These are phyloP conservation scores for Colletotrichum agaves DNA, from an alignment of 2,329 filamentous ascomycete species.

Conservation along the genomic window DNA sequence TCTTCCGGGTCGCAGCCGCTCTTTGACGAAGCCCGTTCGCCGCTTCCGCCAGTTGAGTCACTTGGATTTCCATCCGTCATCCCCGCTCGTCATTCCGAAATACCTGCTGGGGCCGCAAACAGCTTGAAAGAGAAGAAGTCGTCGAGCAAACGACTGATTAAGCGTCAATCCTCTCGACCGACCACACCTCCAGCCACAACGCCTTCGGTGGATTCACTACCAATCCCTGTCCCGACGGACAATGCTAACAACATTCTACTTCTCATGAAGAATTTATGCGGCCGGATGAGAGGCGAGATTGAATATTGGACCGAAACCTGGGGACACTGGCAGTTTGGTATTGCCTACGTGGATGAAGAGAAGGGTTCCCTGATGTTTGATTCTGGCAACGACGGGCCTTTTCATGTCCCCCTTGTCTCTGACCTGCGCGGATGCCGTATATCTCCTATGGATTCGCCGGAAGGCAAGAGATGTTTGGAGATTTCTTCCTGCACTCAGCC, in stretches of 20 bases:
- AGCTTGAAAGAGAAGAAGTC: slow-evolving; percentile 59
- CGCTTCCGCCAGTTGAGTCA: slow-evolving; percentile 55
- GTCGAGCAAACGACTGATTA: slow-evolving; percentile 63
- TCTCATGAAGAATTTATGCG: slow-evolving; percentile 81
- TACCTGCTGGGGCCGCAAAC: slow-evolving; percentile 39
- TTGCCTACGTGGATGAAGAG: slow-evolving; percentile 82
- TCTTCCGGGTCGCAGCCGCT: slow-evolving; percentile 67
- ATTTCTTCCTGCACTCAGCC: slow-evolving; percentile 58
- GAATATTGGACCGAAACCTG: slow-evolving; percentile 74
- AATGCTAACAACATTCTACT: slow-evolving; percentile 78
- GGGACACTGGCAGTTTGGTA: slow-evolving; percentile 75
- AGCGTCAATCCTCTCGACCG: slow-evolving; percentile 66
- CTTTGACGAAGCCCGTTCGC: slow-evolving; percentile 58
- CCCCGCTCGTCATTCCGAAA: slow-evolving; percentile 42
- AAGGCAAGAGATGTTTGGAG: slow-evolving; percentile 63
- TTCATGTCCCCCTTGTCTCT: slow-evolving; percentile 74
- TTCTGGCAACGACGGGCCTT: slow-evolving; percentile 71
- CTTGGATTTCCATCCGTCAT: slow-evolving; percentile 55
- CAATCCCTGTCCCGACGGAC: slow-evolving; percentile 68
- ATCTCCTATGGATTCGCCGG: slow-evolving; percentile 61
- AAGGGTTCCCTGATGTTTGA: slow-evolving; percentile 80
- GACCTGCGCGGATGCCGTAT: slow-evolving; percentile 81
- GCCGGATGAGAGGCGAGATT: slow-evolving; percentile 82
- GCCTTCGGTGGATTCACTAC: slow-evolving; percentile 68
- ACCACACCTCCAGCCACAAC: slow-evolving; percentile 66